Evolutionary conservation across 495 filamentous ascomycete genomes (phyloP), one percentile per base, ranked within the genome.

Genomic region (Acidiella bohemica): DNA sequence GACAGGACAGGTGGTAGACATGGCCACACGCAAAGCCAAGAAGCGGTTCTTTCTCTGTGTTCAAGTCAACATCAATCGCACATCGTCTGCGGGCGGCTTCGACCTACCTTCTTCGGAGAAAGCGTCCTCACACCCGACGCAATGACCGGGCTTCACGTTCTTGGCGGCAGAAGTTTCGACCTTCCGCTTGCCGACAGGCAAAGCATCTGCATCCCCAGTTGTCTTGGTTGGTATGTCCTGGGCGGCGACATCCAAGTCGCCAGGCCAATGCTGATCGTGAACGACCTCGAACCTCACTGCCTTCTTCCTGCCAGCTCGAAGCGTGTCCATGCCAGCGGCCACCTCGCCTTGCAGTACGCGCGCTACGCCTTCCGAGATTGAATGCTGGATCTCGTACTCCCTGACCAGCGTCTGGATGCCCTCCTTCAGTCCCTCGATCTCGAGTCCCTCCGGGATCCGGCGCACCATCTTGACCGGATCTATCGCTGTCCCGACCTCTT

Each of bases 11-110:
- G 49, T 97, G 90, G 60, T 87, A 97, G 22, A 87, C 71, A 53
- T 97, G 87, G 0, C 82, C 79, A 58, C 90, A 97, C 4, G 82
- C 81, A 47, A 95, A 97, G 22, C 82, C 86, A 6, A 96, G 71
- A 7, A 97, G 73, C 4, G 37, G 26, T 25, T 41, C 36, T 38
- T 22, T 36, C 17, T 50, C 47, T 50, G 36, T 20, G 5, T 10
- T 33, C 9, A 28, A 4, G 21, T 20, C 14, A 37, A 6, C 19
- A 20, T 26, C 12, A 24, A 11, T 10, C 13, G 19, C 19, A 37
- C n/a, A n/a, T n/a, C n/a, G n/a, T n/a, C n/a, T n/a, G n/a, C n/a
- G n/a, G n/a, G n/a, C n/a, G n/a, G n/a, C n/a, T n/a, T 37, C n/a
- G 20, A 33, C 47, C 14, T 41, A 50, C 47, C 47, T 1, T 47